Evolutionary conservation across 208 protist genomes (phyloP).

Genomic region (Acanthamoeba divionensis): DNA sequence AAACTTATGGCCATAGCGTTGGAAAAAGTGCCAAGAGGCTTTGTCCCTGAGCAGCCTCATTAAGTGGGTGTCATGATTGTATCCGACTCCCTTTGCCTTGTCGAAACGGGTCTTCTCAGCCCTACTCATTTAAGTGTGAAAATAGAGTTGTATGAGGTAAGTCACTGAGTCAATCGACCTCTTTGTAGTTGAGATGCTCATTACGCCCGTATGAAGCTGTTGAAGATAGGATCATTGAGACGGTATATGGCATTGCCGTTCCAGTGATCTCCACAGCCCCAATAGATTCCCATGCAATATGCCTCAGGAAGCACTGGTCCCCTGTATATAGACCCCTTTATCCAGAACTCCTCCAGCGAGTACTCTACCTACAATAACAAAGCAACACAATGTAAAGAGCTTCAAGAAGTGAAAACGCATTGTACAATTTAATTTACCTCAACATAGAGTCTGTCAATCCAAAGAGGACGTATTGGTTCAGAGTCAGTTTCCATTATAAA

Average conservation of each 20-base stretch:
- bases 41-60: constrained; percentile 4
- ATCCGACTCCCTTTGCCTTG: not conserved
- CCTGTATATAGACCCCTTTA: constrained; percentile 46
- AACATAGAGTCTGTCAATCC: constrained; percentile 50
- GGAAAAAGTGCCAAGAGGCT: constrained; percentile 21
- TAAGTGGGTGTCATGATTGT: constrained; percentile 48
- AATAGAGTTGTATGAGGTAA: too few species aligned
- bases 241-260: constrained; percentile 45
- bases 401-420: too few species aligned
- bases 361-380: constrained; percentile 51
- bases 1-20: constrained; percentile 52
- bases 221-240: constrained; percentile 27
- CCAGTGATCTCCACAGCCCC: constrained; percentile 44
- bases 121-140: too few species aligned
- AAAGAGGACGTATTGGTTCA: not conserved
- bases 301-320: not conserved
- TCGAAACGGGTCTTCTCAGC: constrained; percentile 15
- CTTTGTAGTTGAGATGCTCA: not conserved
- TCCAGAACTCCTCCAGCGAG: constrained; percentile 27
- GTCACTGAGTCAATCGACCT: not conserved
- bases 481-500: constrained; percentile 51
- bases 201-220: constrained; percentile 31
- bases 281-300: constrained; percentile 49
- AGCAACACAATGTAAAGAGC: too few species aligned
- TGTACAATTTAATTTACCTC: too few species aligned